Base-by-base conservation (phyloP, 345 rosid species). In the Gossypium ekmanianum region DNA sequence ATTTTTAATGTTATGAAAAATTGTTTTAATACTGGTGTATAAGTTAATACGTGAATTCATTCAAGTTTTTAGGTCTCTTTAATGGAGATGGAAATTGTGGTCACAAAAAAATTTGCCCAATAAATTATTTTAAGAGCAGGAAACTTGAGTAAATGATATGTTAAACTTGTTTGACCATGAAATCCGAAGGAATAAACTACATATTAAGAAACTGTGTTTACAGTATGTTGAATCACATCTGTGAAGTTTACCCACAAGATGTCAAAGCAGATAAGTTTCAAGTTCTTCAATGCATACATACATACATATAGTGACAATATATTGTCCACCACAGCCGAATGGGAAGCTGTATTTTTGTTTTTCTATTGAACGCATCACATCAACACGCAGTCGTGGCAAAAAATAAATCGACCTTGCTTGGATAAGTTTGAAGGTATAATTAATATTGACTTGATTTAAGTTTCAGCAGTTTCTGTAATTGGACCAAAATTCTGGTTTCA, bases 381-480 rank as follows among this genome's bases (percentile, higher is more conserved):
- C 11, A 10, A 39, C 48, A 50, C 34, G 14, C 34, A 7, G n/a
- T 66, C 52, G 17, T 57, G 29, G 62, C 45, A 18, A 43, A 41
- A 41, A 65, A 55, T 54, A n/a, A 56, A 27, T 1, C 61, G 9
- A 44, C 12, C 4, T 44, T 22, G 24, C 47, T 24, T 45, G 75
- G 9, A 39, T 4, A 20, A 75, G 29, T 59, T 51, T 13, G 41
- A 63, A 57, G 70, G 48, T 74, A 7, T 43, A 65, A 56, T 80
- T 43, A 65, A 56, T 80, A 7, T 72, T 79, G 76, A 68, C 79
- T 62, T 71, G 24, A 67, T 64, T 64, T 5, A 51, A 71, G 55
- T 45, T 73, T 34, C 6, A 17, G 29, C 9, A 22, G 51, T 34
- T 24, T 34, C 41, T 34, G 41, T 34, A 34, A 34, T 34, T 34